Evolutionary conservation across 768 basidiomycete species (phyloP).

Genomic region (Crucibulum laeve): DNA sequence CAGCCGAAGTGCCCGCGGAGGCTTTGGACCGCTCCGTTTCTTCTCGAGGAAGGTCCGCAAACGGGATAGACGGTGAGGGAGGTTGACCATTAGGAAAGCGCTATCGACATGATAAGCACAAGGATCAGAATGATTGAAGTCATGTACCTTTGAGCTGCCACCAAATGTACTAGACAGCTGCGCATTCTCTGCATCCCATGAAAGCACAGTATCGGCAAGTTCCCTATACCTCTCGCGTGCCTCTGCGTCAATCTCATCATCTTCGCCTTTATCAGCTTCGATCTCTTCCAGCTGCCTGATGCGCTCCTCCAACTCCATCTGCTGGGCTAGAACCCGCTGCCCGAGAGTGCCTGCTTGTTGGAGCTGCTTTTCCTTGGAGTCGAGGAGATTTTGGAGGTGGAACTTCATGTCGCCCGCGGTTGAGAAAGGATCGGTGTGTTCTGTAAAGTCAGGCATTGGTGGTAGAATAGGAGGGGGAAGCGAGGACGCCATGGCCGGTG

Average conservation of each 20-base stretch:
- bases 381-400: conserved; percentile 68
- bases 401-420: conserved; percentile 59
- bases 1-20: conserved; percentile 68
- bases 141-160: conserved; percentile 52
- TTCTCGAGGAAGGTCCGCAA: conserved; percentile 53
- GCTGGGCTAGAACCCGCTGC: conserved; percentile 89
- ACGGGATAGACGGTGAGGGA: conserved; percentile 39
- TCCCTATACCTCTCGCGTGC: conserved; percentile 74
- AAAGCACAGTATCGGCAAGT: conserved; percentile 66
- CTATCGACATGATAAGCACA: conserved; percentile 21
- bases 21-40: conserved; percentile 60
- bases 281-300: conserved; percentile 77
- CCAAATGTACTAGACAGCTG: conserved; percentile 70
- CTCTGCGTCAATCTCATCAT: conserved; percentile 60
- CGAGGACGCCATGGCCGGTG: conserved; percentile 17
- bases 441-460: conserved; percentile 37
- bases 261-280: conserved; percentile 59
- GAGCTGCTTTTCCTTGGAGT: conserved; percentile 89
- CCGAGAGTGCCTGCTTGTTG: conserved; percentile 90
- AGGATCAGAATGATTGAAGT: conserved; percentile 5
- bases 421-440: conserved; percentile 32
- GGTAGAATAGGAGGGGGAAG: conserved; percentile 14
- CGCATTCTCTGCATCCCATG: conserved; percentile 79
- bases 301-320: conserved; percentile 87
- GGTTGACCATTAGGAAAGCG: conserved; percentile 38